Base-by-base conservation (phyloP, 768 basidiomycete species). In the Tricholoma hemisulphureum region DNA sequence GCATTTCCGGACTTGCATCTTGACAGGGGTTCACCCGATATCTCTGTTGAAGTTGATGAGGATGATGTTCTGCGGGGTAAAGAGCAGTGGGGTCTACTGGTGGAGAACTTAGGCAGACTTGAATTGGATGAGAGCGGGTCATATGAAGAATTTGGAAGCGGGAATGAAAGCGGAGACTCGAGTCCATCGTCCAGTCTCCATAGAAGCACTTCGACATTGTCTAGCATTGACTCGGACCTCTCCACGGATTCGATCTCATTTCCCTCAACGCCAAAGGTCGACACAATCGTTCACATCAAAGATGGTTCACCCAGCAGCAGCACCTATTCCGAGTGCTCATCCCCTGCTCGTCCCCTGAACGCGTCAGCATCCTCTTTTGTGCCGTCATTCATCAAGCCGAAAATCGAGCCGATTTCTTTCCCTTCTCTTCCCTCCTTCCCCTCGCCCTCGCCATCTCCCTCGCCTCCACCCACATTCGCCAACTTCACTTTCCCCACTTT, bases 401-500 rank as follows among this genome's bases (percentile, higher is more conserved):
- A 70, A 31, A 58, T 67, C 24, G 67, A 64, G 23, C 59, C 68
- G 10, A 41, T 67, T 49, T 59, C 65, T 6, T 66, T 69, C 31
- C 60, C 62, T 60, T 60, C 62, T 56, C 51, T 59, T 56, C 45
- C 58, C 55, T 53, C 58, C 29, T 50, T 59, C 56, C 54, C 58
- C 55, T 48, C 58, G 57, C 53, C 58, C 37, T 43, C 58, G 53
- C 57, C 64, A 55, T 49, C 57, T 18, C 57, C 61, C 39, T 34
- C 58, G 24, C 58, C 63, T 29, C 56, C 63, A 11, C 60, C 68
- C 11, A 59, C 71, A 9, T 71, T 75, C 55, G 59, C 60, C 23
- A 65, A 77, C 53, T 80, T 83, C 64, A 73, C 79, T 49, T 80
- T 85, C 70, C 79, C 84, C 3, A 78, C 81, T 0, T 72, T 80